Evolutionary conservation across 2,329 filamentous ascomycete genomes (phyloP).

Genomic region (Albophoma yamanashiensis): DNA sequence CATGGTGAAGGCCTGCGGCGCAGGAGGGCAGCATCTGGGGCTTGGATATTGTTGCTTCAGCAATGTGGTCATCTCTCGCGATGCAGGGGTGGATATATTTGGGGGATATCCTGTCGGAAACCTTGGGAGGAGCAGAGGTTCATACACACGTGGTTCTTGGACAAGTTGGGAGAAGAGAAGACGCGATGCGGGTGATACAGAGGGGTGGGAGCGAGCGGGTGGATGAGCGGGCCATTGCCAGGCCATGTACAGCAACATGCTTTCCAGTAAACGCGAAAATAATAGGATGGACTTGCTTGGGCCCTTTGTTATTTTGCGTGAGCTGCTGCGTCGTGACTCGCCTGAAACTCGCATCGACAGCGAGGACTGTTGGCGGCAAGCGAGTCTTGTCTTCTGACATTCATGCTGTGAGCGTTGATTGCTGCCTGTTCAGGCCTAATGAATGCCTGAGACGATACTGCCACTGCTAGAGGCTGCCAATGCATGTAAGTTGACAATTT

Average conservation of each 20-base stretch:
- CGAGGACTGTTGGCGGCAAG: not conserved
- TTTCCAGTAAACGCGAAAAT: not conserved
- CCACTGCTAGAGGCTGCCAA: not conserved
- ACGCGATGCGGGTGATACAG: not conserved
- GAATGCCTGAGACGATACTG: not conserved
- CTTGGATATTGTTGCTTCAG: not conserved
- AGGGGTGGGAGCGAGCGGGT: not conserved
- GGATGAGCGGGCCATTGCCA: not conserved
- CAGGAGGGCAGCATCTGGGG: conserved; percentile 5
- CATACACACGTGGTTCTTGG: not conserved
- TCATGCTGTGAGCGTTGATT: not conserved
- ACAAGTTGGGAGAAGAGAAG: not conserved
- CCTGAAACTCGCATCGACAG: too few species aligned
- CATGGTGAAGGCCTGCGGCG: conserved; percentile 2
- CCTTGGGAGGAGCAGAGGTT: not conserved
- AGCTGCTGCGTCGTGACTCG: not conserved
- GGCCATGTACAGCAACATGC: not conserved
- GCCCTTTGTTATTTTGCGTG: not conserved
- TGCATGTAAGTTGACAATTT: not conserved
- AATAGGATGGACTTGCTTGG: not conserved
- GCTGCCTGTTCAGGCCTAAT: too few species aligned
- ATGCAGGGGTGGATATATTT: not conserved
- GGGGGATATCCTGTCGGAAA: too few species aligned
- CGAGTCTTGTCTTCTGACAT: not conserved
- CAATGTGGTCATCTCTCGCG: not conserved